These are phyloP conservation scores for Soucietia sequanensis DNA, from an alignment of 805 yeast genomes.

Conservation along the genomic window DNA sequence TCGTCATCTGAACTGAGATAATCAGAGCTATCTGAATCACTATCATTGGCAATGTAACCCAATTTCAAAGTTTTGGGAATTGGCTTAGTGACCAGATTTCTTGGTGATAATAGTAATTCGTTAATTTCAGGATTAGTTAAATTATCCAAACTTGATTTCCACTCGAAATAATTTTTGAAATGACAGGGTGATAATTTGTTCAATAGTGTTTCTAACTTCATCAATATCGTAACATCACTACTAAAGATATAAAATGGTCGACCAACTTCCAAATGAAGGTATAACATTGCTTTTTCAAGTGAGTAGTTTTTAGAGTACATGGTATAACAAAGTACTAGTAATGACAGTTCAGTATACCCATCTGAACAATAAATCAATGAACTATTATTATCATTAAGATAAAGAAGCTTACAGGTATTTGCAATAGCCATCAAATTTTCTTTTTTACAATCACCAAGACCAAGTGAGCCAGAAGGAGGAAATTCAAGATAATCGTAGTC, in stretches of 20 bases:
- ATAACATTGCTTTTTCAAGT: conserved; percentile 63
- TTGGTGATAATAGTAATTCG: conserved; percentile 27
- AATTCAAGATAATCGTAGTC: conserved; percentile 47
- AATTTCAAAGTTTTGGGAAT: conserved; percentile 13
- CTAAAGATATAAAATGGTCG: conserved; percentile 85
- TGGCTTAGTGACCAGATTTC: conserved; percentile 1
- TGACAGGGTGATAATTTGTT: conserved; percentile 56
- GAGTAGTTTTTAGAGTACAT: conserved; percentile 64
- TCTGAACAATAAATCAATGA: conserved; percentile 76
- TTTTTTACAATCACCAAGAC: conserved; percentile 66
- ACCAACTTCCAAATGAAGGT: conserved; percentile 59
- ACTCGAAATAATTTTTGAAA: conserved; percentile 12
- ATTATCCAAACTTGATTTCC: conserved; percentile 29
- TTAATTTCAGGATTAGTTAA: conserved; percentile 30
- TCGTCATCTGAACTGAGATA: conserved; percentile 7
- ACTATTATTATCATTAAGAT: conserved; percentile 35
- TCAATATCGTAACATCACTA: conserved; percentile 65
- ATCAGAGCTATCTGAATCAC: conserved; percentile 19
- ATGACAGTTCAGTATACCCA: conserved; percentile 88
- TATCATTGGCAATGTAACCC: conserved; percentile 29
- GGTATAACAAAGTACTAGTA: conserved; percentile 67
- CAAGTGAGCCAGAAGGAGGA: conserved; percentile 84
- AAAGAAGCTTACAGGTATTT: conserved; percentile 67
- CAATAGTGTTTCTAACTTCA: conserved; percentile 62
- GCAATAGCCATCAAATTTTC: conserved; percentile 63